phyloP scores from a whole-genome alignment of 768 basidiomycete species.

The Amanita brunnescens region DNA sequence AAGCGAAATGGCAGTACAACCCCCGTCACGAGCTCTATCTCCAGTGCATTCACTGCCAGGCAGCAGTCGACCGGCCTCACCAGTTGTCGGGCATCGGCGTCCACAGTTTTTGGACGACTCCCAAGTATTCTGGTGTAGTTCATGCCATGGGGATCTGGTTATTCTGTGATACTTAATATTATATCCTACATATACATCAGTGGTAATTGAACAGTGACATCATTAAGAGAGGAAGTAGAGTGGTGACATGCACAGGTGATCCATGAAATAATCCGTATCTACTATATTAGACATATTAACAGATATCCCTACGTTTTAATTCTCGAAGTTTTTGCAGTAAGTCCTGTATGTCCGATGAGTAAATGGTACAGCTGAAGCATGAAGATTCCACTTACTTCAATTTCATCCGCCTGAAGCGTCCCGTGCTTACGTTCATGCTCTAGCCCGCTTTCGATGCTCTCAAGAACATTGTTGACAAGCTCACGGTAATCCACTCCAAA shows the following conservation, averaged over 20 bases:
- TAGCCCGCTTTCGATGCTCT: slow-evolving; percentile 70
- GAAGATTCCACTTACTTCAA: slow-evolving; percentile 56
- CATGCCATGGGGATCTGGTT: slow-evolving; percentile 75
- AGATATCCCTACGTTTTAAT: slow-evolving; percentile 36
- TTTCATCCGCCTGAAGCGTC: slow-evolving; percentile 56
- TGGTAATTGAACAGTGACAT: slow-evolving; percentile 23
- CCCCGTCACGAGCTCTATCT: slow-evolving; percentile 42
- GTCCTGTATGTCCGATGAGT: slow-evolving; percentile 29
- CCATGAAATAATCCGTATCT: neutral
- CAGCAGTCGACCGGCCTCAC: slow-evolving; percentile 18
- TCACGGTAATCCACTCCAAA: slow-evolving; percentile 83
- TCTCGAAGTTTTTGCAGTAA: slow-evolving; percentile 45
- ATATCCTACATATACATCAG: slow-evolving; percentile 16
- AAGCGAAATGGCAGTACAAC: slow-evolving; percentile 53
- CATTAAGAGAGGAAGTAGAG: slow-evolving; percentile 11
- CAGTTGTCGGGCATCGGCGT: slow-evolving; percentile 26
- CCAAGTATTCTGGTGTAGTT: slow-evolving; percentile 85
- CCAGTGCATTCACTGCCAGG: slow-evolving; percentile 37
- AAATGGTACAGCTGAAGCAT: slow-evolving; percentile 5
- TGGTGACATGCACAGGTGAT: slow-evolving; percentile 2
- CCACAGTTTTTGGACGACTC: slow-evolving; percentile 82
- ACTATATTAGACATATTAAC: slow-evolving; percentile 9
- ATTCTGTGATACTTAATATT: slow-evolving; percentile 38
- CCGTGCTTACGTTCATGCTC: slow-evolving; percentile 62
- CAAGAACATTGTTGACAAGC: slow-evolving; percentile 66